Evolutionary conservation across 306 rosid species (phyloP), one percentile per base, ranked within the genome.

Genomic region (Gastrolobium villosum): DNA sequence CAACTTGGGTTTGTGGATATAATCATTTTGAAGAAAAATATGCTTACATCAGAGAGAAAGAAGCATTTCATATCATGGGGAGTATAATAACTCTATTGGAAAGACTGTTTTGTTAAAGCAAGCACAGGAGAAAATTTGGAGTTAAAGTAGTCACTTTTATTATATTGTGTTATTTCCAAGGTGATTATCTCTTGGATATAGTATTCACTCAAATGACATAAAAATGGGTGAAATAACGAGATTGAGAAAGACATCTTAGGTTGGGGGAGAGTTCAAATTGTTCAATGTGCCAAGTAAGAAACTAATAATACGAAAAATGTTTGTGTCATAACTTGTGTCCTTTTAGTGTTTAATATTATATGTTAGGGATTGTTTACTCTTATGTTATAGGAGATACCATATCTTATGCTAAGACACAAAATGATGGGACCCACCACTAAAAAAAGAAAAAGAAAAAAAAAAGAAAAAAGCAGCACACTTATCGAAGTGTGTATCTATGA

Each of bases 1-100:
- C 82, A 83, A 82, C 59, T 85, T 79, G 88, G 73, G 86, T 75
- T 83, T 84, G 89, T 87, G 93, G 97, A 90, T 90, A 91, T 90
- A 87, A 89, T 88, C 85, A 83, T 86, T 87, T 86, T 69, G 74
- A 55, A 73, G 80, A 74, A 77, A 86, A 83, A 78, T 83, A 67
- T 80, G 93, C 91, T 86, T 86, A 88, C 96, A 81, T 92, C 83
- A 86, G 65, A 79, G 68, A 46, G 81, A 87, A 71, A 75, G 35
- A 76, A 76, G 82, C 54, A 77, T 82, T 65, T 86, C 78, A 79
- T 44, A 79, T 84, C 74, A 85, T 84, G 90, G 91, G 77, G 74
- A 71, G 83, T 86, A 82, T 57, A 89, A 66, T 83, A 78, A 89
- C 83, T 86, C 50, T 80, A 37, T 31, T 75, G 84, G 79, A 69